Percentiles rank a stretch among this genome's conserved stretches.
Conservation (phyloP, 139 green algal genomes). For the Pleodorina starrii region DNA sequence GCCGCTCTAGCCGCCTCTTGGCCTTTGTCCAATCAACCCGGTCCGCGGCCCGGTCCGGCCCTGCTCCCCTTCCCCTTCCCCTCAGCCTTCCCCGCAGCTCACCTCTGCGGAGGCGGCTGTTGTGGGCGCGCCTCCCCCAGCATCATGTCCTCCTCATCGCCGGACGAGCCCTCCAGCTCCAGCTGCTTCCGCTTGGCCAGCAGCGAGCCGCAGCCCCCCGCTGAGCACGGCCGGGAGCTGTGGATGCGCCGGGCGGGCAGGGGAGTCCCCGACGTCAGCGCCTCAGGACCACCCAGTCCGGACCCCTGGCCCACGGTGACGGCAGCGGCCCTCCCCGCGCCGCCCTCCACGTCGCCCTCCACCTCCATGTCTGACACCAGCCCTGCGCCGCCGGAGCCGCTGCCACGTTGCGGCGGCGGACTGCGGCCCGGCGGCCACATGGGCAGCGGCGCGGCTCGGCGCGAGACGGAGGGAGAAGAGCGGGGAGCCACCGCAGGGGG, state of each 20-base stretch:
- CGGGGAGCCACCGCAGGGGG: too few species aligned
- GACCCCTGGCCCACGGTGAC: neutral
- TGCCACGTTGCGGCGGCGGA: neutral
- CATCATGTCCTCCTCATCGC: too few species aligned
- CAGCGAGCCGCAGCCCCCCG: neutral
- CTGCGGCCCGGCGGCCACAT: neutral
- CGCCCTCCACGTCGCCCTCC: neutral
- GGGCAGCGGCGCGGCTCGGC: neutral
- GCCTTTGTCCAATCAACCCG: too few species aligned
- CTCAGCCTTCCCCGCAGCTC: neutral
- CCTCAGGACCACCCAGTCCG: neutral
- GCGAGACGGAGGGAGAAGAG: too few species aligned
- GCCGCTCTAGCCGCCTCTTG: too few species aligned
- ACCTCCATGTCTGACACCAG: neutral
- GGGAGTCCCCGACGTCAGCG: neutral
- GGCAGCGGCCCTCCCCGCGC: neutral
- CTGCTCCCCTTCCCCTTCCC: neutral
- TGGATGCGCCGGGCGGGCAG: neutral
- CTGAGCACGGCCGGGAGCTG: neutral
- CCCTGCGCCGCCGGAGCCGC: neutral
- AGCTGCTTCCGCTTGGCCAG: slow-evolving; percentile 6
- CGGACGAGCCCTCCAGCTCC: neutral
- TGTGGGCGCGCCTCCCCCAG: too few species aligned
- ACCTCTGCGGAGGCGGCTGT: too few species aligned
- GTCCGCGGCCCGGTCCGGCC: too few species aligned